Evolutionary conservation across 2,329 filamentous ascomycete genomes (phyloP).

Genomic region (Aspergillus sergii): DNA sequence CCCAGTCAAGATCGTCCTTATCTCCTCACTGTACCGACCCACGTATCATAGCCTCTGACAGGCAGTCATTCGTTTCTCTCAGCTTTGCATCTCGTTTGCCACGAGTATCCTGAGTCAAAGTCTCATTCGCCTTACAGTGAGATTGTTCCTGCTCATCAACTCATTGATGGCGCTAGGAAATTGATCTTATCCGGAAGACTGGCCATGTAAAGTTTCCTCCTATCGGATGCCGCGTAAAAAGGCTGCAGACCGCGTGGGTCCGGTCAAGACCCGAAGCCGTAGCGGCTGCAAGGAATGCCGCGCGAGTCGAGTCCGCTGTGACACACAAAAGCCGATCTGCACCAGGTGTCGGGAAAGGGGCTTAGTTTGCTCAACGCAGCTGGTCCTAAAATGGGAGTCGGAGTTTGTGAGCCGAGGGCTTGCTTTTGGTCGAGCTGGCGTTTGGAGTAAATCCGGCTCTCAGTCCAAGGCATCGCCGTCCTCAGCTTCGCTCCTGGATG

Average conservation of each 20-base stretch:
- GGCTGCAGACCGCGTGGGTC: constrained; percentile 37
- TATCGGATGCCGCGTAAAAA: constrained; percentile 40
- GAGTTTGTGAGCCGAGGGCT: constrained; percentile 45
- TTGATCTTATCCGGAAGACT: constrained; percentile 1
- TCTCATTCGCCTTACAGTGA: neutral
- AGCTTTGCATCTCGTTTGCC: neutral
- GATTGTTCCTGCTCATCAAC: neutral
- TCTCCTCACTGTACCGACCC: neutral
- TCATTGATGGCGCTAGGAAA: constrained; percentile 10
- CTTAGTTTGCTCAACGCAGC: constrained; percentile 38
- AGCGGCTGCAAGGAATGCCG: constrained; percentile 46
- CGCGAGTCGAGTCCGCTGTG: constrained; percentile 44
- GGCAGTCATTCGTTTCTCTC: neutral
- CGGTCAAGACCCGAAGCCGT: constrained; percentile 43
- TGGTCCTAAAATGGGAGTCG: constrained; percentile 42
- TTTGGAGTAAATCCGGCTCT: constrained; percentile 40
- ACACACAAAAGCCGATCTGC: constrained; percentile 42
- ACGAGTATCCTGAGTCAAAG: neutral
- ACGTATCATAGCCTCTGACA: neutral
- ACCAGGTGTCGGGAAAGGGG: constrained; percentile 40
- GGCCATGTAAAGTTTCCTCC: constrained; percentile 29
- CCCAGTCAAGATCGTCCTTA: neutral
- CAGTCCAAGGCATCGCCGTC: constrained; percentile 22
- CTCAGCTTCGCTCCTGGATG: constrained; percentile 16
- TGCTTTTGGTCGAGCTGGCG: constrained; percentile 47